Conservation (phyloP, 768 basidiomycete genomes). For the Mycena sanguinolenta region DNA sequence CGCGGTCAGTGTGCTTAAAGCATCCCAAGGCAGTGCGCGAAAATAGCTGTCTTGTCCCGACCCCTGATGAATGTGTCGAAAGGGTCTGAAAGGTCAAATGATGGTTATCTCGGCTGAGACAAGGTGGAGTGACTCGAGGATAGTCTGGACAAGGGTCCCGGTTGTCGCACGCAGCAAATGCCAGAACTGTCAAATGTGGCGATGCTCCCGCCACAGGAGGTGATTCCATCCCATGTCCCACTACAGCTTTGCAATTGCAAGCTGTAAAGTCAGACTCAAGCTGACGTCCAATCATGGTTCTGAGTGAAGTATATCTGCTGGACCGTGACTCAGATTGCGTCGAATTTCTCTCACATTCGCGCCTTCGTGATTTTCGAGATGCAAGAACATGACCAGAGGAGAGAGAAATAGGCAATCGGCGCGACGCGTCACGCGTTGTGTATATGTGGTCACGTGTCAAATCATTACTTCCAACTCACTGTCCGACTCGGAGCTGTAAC, state of each 20-base stretch:
- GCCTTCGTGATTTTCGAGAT: not conserved
- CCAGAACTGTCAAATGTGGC: conserved; percentile 3
- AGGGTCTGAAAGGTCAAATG: not conserved
- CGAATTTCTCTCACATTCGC: not conserved
- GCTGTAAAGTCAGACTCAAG: not conserved
- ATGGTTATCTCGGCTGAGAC: not conserved
- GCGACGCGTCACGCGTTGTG: too few relatives aligned
- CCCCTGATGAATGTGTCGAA: not conserved
- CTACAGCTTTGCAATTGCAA: not conserved
- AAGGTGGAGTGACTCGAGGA: not conserved
- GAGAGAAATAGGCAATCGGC: too few relatives aligned
- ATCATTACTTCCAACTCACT: conserved; percentile 9
- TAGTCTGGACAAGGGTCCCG: not conserved
- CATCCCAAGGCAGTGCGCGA: conserved; percentile 6
- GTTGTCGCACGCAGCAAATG: not conserved
- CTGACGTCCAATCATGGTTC: not conserved
- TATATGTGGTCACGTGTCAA: not conserved
- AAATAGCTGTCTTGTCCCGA: not conserved
- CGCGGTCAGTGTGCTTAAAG: not conserved
- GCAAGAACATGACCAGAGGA: too few relatives aligned
- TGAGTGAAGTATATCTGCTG: not conserved
- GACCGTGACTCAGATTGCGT: not conserved
- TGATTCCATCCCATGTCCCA: not conserved
- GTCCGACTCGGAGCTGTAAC: too few relatives aligned
- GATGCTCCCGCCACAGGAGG: not conserved